Base-by-base conservation (phyloP, 768 basidiomycete genomes). In the Podaxis carcinomalis region DNA sequence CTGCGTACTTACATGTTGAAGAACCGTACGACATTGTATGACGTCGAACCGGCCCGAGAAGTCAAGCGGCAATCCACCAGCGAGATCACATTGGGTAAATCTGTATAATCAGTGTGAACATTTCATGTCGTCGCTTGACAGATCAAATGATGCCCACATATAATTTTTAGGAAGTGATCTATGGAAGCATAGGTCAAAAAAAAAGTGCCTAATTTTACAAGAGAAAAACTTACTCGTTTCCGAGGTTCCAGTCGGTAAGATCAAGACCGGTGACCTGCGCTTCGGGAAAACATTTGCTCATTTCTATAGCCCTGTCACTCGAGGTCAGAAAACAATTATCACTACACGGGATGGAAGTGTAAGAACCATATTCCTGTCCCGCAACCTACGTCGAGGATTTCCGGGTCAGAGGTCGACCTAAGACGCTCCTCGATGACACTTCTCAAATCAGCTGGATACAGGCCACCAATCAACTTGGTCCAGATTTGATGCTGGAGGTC, bases 291-390 rank as follows among this genome's bases (percentile, higher is more conserved):
- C 36, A 19, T 39, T 25, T 54, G 52, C 52, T 39, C 36, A 54
- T 54, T 21, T 37, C 52, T 5, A 39, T 21, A 4, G 52, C 52
- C 52, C 52, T 54, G 10, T 16, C 14, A 19, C 19, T 19, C 19
- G 1, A 44, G 16, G 42, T 44, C 42, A 44, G n/a, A 14, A 44
- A 19, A 44, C n/a, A 5, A 44, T 4, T 16, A 19, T n/a, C 16
- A n/a, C 19, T 1, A 44, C n/a, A 6, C 6, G n/a, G 42, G 0
- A 32, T 32, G 5, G 42, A 19, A 19, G 27, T 27, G 3, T 10
- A n/a, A 28, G 28, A 19, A 54, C 52, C 52, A 54, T 37, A 54
- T 54, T 6, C 52, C 52, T 3, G 52, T 54, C 52, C 52, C 52
- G 19, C 52, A 54, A 21, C 52, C 52, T 23, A 54, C 52, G 10